Evolutionary conservation across 2,329 filamentous ascomycete genomes (phyloP).

Genomic region (Ceratocystis ficicola): DNA sequence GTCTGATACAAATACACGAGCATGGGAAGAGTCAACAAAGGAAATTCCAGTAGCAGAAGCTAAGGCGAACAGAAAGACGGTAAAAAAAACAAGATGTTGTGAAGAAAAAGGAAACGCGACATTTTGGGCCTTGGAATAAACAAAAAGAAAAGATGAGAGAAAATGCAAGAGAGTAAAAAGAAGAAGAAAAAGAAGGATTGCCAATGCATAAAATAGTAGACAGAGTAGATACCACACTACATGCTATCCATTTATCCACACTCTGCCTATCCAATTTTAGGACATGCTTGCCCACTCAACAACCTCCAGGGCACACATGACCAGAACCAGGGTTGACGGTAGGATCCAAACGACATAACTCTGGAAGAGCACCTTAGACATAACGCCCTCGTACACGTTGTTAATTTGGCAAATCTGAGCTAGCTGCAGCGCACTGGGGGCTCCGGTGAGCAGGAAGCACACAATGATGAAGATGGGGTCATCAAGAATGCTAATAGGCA

Average conservation of each 20-base stretch:
- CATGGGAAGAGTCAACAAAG: too few species aligned
- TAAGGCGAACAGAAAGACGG: neutral
- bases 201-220: neutral
- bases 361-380: slow-evolving; percentile 87
- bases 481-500: slow-evolving; percentile 85
- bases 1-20: slow-evolving; percentile 6
- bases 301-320: slow-evolving; percentile 83
- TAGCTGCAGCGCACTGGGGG: slow-evolving; percentile 83
- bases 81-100: neutral
- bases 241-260: neutral
- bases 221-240: neutral
- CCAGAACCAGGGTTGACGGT: slow-evolving; percentile 78
- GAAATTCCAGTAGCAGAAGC: neutral
- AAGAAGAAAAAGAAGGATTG: neutral
- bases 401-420: slow-evolving; percentile 99
- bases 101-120: neutral
- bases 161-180: neutral
- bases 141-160: neutral
- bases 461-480: slow-evolving; percentile 98
- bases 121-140: neutral
- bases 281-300: slow-evolving; percentile 63
- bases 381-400: slow-evolving; percentile 85
- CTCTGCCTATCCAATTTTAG: neutral
- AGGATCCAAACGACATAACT: slow-evolving; percentile 86
- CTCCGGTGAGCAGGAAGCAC: slow-evolving; percentile 89